Evolutionary conservation across 345 rosid species (phyloP).

Genomic region (Odontarrhena argentea): DNA sequence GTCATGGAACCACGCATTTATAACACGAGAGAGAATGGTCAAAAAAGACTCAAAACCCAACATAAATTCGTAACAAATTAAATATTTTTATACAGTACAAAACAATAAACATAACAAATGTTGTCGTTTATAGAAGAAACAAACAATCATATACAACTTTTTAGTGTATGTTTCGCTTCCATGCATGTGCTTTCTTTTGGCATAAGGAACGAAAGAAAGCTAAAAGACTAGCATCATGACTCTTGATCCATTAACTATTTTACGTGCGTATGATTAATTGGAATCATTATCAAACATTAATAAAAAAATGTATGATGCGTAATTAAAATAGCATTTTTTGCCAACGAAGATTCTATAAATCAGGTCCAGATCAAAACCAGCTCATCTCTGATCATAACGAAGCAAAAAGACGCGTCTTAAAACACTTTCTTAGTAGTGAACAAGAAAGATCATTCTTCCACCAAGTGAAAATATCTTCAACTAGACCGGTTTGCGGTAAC

Average conservation of each 20-base stretch:
- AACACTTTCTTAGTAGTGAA: constrained; percentile 11
- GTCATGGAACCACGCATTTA: constrained; percentile 10
- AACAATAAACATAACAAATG: background rate
- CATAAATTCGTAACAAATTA: background rate
- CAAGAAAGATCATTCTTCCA: constrained; percentile 16
- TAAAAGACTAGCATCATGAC: constrained; percentile 33
- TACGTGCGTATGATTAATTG: constrained; percentile 40
- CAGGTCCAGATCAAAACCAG: constrained; percentile 36
- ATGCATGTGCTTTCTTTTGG: constrained; percentile 31
- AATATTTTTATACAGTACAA: background rate
- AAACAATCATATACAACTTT: constrained; percentile 27
- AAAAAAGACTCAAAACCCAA: background rate
- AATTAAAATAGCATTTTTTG: constrained; percentile 22
- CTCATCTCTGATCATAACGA: constrained; percentile 32
- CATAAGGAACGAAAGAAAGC: background rate
- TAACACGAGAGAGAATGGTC: constrained; percentile 12
- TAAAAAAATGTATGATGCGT: background rate
- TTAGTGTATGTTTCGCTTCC: background rate
- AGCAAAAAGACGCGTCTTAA: constrained; percentile 26
- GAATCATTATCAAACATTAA: constrained; percentile 29
- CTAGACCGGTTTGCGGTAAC: constrained; percentile 11
- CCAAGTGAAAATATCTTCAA: constrained; percentile 15
- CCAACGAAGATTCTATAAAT: constrained; percentile 37
- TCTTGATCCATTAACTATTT: constrained; percentile 21
- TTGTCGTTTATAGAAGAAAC: constrained; percentile 15